phyloP scores from a whole-genome alignment of 345 rosid genomes.

The Ceriops decandra region DNA sequence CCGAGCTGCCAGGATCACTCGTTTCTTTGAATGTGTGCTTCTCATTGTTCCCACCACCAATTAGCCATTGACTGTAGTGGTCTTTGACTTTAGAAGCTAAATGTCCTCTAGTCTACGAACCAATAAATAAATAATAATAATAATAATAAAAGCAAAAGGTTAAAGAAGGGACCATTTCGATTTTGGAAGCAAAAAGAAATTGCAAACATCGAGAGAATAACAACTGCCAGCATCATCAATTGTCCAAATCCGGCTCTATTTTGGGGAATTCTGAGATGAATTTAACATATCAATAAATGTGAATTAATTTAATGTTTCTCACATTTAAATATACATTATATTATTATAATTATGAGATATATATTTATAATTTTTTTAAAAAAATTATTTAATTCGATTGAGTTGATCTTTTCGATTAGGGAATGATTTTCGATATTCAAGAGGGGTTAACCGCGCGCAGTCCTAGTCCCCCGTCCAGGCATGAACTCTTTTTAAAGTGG shows the following conservation, averaged over 20 bases:
- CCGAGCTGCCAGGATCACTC: too few species aligned
- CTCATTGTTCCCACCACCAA: not conserved
- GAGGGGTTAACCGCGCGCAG: too few species aligned
- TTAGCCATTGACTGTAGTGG: not conserved
- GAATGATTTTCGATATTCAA: too few species aligned
- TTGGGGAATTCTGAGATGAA: not conserved
- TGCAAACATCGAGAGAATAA: constrained; percentile 15
- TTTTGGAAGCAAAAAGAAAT: constrained; percentile 25
- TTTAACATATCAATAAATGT: too few species aligned
- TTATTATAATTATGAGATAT: too few species aligned
- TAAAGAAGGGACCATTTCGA: constrained; percentile 19
- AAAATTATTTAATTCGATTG: too few species aligned
- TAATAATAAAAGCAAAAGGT: constrained; percentile 17
- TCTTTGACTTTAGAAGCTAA: constrained; percentile 16
- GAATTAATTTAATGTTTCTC: not conserved
- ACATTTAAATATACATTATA: too few species aligned
- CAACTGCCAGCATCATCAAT: constrained; percentile 10
- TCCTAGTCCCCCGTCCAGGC: constrained; percentile 14
- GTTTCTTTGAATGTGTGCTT: not conserved
- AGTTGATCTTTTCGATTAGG: too few species aligned
- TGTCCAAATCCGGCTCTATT: constrained; percentile 14
- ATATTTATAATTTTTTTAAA: too few species aligned
- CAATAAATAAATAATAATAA: not conserved
- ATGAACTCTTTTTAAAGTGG: constrained; percentile 21
- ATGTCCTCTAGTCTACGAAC: constrained; percentile 15